Conservation (phyloP, 176 grass and related monocot genomes). For the Oryza officinalis region DNA sequence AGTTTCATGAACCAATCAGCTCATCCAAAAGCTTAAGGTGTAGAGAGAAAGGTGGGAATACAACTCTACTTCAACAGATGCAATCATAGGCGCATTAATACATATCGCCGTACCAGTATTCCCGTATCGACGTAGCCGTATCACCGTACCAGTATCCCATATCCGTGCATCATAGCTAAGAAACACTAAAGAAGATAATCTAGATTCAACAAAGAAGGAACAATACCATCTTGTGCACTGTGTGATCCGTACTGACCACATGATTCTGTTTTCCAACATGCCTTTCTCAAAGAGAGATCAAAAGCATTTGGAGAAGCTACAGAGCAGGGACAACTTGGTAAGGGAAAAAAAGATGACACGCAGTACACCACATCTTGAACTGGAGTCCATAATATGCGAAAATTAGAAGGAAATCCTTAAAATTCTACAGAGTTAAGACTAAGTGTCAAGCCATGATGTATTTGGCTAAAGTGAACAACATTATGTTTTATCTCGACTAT, state of each 20-base stretch:
- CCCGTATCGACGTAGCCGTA: too few relatives aligned
- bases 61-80: background rate
- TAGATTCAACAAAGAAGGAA: background rate
- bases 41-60: background rate
- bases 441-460: background rate
- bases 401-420: background rate
- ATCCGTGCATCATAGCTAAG: too few relatives aligned
- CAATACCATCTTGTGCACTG: background rate
- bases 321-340: background rate
- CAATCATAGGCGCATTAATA: background rate
- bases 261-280: background rate
- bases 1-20: background rate
- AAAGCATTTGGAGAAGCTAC: constrained; percentile 12
- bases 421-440: background rate
- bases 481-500: background rate
- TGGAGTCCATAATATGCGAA: background rate
- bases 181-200: background rate
- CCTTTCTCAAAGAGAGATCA: background rate
- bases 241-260: background rate
- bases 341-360: background rate
- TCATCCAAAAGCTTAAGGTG: background rate
- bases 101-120: too few relatives aligned
- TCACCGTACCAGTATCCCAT: too few relatives aligned
- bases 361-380: background rate
- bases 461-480: background rate